Percentiles rank a stretch among this genome's conserved stretches.
Conservation (phyloP, 345 rosid species). For the Acer saccharum region DNA sequence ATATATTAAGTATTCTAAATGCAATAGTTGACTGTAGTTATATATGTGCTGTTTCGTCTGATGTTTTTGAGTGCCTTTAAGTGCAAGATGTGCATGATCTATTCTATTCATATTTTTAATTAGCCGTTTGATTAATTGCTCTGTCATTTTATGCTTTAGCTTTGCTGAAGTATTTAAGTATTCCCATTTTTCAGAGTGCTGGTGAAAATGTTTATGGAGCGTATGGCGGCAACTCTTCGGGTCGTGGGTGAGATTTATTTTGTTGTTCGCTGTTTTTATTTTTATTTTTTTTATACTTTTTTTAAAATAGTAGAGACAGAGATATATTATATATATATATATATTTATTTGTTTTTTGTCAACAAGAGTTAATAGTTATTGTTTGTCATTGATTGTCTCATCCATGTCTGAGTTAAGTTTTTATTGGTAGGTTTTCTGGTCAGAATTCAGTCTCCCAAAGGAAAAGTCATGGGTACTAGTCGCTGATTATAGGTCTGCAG, state of each 20-base stretch:
- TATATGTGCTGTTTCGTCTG: background rate
- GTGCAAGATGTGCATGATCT: background rate
- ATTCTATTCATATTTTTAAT: slow-evolving; percentile 1
- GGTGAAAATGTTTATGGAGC: slow-evolving; percentile 41
- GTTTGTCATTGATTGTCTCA: background rate
- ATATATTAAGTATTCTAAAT: background rate
- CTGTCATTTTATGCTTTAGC: background rate
- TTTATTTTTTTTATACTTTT: background rate
- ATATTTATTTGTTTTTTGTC: background rate
- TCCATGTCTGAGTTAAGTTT: slow-evolving; percentile 21
- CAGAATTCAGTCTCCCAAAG: slow-evolving; percentile 45
- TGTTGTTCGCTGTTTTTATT: background rate
- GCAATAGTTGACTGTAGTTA: background rate
- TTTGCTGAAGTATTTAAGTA: background rate
- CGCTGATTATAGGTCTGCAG: slow-evolving; percentile 10
- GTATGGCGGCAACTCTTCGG: slow-evolving; percentile 37
- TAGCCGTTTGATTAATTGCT: background rate
- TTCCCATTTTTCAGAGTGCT: slow-evolving; percentile 24
- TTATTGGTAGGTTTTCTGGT: slow-evolving; percentile 37
- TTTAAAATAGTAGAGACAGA: background rate
- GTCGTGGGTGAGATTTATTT: slow-evolving; percentile 40
- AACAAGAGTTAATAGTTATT: background rate
- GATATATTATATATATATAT: no score
- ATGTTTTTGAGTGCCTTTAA: background rate
- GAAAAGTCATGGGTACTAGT: slow-evolving; percentile 57